Conservation (phyloP, 306 rosid species). For the Citrullus amarus region DNA sequence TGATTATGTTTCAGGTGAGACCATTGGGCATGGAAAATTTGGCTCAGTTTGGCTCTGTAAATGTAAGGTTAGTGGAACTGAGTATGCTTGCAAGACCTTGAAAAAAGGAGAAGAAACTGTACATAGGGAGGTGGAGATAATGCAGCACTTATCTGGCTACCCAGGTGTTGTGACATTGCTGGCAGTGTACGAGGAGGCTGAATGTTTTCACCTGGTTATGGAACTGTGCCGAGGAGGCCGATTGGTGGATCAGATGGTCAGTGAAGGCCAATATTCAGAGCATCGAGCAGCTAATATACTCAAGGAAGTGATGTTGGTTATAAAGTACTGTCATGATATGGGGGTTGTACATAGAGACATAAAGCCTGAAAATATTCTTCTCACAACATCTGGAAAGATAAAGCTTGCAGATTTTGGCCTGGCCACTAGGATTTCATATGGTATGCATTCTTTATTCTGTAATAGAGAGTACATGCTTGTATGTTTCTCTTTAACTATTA, state of each 20-base stretch:
- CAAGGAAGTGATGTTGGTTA: slow-evolving; percentile 89
- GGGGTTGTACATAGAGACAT: slow-evolving; percentile 98
- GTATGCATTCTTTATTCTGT: slow-evolving; percentile 23
- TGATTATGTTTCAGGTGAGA: slow-evolving; percentile 57
- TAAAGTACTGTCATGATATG: slow-evolving; percentile 98
- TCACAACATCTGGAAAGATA: slow-evolving; percentile 61
- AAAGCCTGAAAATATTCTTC: slow-evolving; percentile 95
- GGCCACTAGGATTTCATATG: slow-evolving; percentile 85
- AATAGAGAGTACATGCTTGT: neutral
- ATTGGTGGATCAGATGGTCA: slow-evolving; percentile 59
- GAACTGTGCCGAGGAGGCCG: slow-evolving; percentile 92
- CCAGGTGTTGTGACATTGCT: slow-evolving; percentile 85
- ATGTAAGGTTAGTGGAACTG: slow-evolving; percentile 56
- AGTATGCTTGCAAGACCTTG: slow-evolving; percentile 84
- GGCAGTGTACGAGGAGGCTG: slow-evolving; percentile 86
- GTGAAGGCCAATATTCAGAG: slow-evolving; percentile 71
- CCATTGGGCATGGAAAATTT: slow-evolving; percentile 87
- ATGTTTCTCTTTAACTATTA: neutral
- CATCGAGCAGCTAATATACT: slow-evolving; percentile 69
- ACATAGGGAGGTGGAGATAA: slow-evolving; percentile 96
- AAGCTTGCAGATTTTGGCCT: slow-evolving; percentile 99
- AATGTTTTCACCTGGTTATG: slow-evolving; percentile 91
- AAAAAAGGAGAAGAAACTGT: slow-evolving; percentile 91
- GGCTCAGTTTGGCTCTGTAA: slow-evolving; percentile 79
- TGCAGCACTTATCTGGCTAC: slow-evolving; percentile 98